Conservation (phyloP, 495 filamentous ascomycete species). For the Penicillium robsamsonii region DNA sequence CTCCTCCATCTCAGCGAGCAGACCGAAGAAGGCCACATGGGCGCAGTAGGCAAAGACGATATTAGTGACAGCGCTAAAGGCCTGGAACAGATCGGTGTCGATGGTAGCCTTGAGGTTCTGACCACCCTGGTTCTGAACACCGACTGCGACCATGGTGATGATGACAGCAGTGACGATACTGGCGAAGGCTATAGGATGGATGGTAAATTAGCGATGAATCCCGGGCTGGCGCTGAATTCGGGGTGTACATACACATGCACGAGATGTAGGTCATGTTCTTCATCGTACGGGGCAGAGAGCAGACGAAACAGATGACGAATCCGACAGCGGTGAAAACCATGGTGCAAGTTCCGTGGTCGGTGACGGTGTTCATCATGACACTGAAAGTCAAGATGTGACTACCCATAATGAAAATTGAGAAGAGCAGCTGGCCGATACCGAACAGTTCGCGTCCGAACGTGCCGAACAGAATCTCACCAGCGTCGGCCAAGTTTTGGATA, state of each 20-base stretch:
- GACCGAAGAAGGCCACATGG: constrained; percentile 68
- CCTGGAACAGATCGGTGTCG: constrained; percentile 27
- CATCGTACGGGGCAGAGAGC: constrained; percentile 64
- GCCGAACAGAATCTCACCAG: constrained; percentile 64
- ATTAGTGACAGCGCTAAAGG: constrained; percentile 35
- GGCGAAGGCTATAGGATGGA: constrained; percentile 42
- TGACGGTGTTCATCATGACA: constrained; percentile 66
- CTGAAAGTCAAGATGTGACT: constrained; percentile 68
- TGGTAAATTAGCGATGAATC: background rate
- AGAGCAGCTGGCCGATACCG: constrained; percentile 59
- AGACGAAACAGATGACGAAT: constrained; percentile 57
- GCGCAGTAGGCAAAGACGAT: constrained; percentile 42
- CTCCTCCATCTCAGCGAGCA: constrained; percentile 71
- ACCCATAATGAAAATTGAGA: constrained; percentile 71
- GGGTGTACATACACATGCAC: constrained; percentile 43
- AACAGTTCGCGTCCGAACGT: constrained; percentile 60
- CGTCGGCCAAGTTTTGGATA: constrained; percentile 73
- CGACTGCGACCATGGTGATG: constrained; percentile 68
- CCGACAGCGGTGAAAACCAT: constrained; percentile 66
- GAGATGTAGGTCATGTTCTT: constrained; percentile 59
- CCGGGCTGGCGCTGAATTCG: background rate
- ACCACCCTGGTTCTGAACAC: constrained; percentile 34
- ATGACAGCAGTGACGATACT: constrained; percentile 67
- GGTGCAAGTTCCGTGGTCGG: constrained; percentile 63
- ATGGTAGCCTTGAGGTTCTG: constrained; percentile 21